Evolutionary conservation across 139 green algal genomes (phyloP), one percentile per base, ranked within the genome.

Genomic region (Parachlorella kessleri): DNA sequence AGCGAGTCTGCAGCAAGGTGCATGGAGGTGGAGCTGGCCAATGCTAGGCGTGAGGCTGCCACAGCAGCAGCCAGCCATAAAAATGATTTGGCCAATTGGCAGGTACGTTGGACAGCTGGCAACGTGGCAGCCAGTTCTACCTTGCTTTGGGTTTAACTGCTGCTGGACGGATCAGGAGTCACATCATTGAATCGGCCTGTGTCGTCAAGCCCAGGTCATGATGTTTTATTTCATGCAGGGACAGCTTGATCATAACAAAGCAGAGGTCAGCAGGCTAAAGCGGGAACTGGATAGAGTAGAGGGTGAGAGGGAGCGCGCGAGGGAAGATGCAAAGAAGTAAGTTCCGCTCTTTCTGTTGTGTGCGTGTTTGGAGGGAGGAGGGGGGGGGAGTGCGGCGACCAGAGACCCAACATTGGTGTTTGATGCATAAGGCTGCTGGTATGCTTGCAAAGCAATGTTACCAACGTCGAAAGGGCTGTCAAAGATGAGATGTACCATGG

Each of bases 271-370:
- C 2, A 81, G 86, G 21, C 75, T 94, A 71, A 72, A 75, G 55
- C 77, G 91, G 28, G 93, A 97, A 76, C 40, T 95, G 14, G 88
- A 95, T n/a, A 87, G 91, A 0, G 35, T 93, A 54, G 86, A 91
- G 41, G 80, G 87, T 53, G 91, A 96, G 79, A 84, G 91, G 1
- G 88, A 92, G 70, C 72, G 85, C 1, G 88, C 91, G 6, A 74
- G 88, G 0, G 90, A 97, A 35, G 88, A 94, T 7, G 83, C 76
- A 10, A 41, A 76, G 23, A 86, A 82, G 86, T 88, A 81, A 65
- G 74, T 74, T 33, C 0, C 23, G 18, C n/a, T 59, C 14, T 28
- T 18, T 14, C 48, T 14, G 48, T 59, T 59, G 14, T 59, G 48
- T 18, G 21, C 21, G 14, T 59, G 48, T 59, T 59, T 59, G 48